These are phyloP conservation scores for Candida chauliodis DNA, from an alignment of 805 yeast genomes.

Conservation along the genomic window DNA sequence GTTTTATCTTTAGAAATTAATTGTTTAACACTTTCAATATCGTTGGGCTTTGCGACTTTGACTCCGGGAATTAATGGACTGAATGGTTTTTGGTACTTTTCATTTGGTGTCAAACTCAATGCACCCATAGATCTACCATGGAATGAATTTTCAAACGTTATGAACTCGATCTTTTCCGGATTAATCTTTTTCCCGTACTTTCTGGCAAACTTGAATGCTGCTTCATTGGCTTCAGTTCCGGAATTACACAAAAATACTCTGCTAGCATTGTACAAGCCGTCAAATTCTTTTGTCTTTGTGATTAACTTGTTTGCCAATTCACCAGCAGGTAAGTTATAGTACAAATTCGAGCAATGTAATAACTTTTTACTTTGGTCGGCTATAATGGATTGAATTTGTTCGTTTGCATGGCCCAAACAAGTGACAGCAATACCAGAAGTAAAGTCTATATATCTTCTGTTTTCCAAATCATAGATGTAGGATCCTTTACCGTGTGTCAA, in stretches of 20 bases:
- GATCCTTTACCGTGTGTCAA: slow-evolving; percentile 80
- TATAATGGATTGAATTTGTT: slow-evolving; percentile 67
- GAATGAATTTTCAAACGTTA: slow-evolving; percentile 86
- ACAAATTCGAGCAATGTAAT: slow-evolving; percentile 82
- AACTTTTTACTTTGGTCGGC: slow-evolving; percentile 68
- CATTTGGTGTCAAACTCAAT: slow-evolving; percentile 85
- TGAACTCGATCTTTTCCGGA: slow-evolving; percentile 56
- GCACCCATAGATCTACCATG: slow-evolving; percentile 97
- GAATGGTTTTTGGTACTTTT: slow-evolving; percentile 89
- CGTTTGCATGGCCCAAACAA: slow-evolving; percentile 84
- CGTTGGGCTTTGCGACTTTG: slow-evolving; percentile 59
- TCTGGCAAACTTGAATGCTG: slow-evolving; percentile 64
- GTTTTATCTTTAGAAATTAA: slow-evolving; percentile 56
- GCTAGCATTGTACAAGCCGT: slow-evolving; percentile 80
- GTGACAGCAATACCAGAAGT: slow-evolving; percentile 97
- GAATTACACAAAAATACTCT: slow-evolving; percentile 64
- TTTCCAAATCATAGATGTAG: slow-evolving; percentile 75
- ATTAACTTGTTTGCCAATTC: slow-evolving; percentile 71
- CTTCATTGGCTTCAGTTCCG: slow-evolving; percentile 59
- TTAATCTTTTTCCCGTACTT: slow-evolving; percentile 67
- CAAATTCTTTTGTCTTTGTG: slow-evolving; percentile 60
- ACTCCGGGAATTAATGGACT: slow-evolving; percentile 91
- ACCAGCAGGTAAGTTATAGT: slow-evolving; percentile 80
- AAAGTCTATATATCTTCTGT: slow-evolving; percentile 79
- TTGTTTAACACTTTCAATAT: slow-evolving; percentile 54